Evolutionary conservation across 208 protist species (phyloP), one percentile per base, ranked within the genome.

Genomic region (Acanthamoeba rhysodes): DNA sequence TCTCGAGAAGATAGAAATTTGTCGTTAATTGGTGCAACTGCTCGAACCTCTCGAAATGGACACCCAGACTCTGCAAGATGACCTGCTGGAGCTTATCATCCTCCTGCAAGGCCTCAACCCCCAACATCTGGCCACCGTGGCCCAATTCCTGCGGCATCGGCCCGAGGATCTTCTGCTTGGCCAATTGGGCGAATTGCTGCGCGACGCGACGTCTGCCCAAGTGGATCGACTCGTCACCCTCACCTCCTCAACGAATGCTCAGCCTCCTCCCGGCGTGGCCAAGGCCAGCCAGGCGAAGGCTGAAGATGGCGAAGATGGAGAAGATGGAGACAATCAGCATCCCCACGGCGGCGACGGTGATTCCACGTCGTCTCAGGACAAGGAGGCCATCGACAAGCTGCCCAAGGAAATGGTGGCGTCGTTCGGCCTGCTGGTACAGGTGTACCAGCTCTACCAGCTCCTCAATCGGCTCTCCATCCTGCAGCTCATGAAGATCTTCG

Each of bases 401-500:
- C 41, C 76, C 4, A 85, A 85, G 34, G 76, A 85, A n/a, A 85
- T 85, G 45, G 41, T 85, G 37, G 76, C 45, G 27, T 45, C 76
- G 45, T 85, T 85, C 41, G 76, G 76, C 37, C 76, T 57, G 41
- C 76, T 85, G 1, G 45, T 85, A 34, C 76, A 85, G 45, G 41
- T 85, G 18, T 85, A 85, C 45, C 76, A 85, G 41, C 45, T 85
- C 27, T 55, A 85, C 8, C 76, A 85, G 76, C 41, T 85, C 34
- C 76, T 85, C 41, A 85, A 55, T 34, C 34, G 45, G 12, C 41
- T 66, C 90, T 94, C 90, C 70, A 94, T 76, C 78, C n/a, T 95
- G 32, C 93, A 95, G n/a, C 93, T 95, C 34, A 95, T 95, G 93
- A 95, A 95, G 74, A 34, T 95, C 27, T 95, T 95, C 27, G 93